Percentiles rank a stretch among this genome's conserved stretches.
phyloP scores from a whole-genome alignment of 2,329 filamentous ascomycete species.

The Atkinsonella hypoxylon region DNA sequence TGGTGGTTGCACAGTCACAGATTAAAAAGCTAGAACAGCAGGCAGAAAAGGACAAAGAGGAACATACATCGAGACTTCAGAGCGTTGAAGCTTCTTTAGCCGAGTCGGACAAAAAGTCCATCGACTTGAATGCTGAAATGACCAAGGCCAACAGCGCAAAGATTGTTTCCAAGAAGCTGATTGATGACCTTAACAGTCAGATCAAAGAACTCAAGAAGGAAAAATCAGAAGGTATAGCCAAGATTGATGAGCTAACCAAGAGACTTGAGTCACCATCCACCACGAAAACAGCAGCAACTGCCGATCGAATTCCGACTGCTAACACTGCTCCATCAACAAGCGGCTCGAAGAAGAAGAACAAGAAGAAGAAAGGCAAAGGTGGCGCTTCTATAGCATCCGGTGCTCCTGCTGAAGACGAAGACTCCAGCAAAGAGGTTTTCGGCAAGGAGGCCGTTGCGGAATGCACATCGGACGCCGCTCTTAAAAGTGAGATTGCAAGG shows the following conservation, averaged over 20 bases:
- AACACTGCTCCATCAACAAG: constrained; percentile 10
- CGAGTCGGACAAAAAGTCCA: constrained; percentile 21
- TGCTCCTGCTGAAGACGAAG: constrained; percentile 23
- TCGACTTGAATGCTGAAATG: constrained; percentile 29
- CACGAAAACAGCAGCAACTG: constrained; percentile 10
- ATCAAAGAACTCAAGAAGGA: constrained; percentile 24
- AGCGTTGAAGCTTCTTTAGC: constrained; percentile 26
- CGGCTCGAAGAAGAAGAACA: constrained; percentile 53
- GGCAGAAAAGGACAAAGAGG: constrained; percentile 21
- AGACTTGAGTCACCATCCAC: constrained; percentile 26
- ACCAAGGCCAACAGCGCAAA: constrained; percentile 27
- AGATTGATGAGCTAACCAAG: constrained; percentile 29
- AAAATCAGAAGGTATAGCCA: constrained; percentile 18
- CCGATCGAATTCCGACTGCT: constrained; percentile 13
- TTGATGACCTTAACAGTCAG: constrained; percentile 25
- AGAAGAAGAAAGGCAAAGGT: constrained; percentile 82
- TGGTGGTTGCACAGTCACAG: constrained; percentile 31
- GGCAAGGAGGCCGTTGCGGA: constrained; percentile 7
- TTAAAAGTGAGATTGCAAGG: constrained; percentile 37
- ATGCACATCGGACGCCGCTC: constrained; percentile 19
- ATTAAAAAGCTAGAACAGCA: constrained; percentile 31
- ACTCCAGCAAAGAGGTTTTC: background rate
- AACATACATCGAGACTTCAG: constrained; percentile 19
- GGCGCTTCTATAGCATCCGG: constrained; percentile 32
- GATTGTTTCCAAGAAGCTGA: constrained; percentile 28